These are phyloP conservation scores for Fusarium sp. DNA, from an alignment of 2,329 filamentous ascomycete species.

Conservation along the genomic window DNA sequence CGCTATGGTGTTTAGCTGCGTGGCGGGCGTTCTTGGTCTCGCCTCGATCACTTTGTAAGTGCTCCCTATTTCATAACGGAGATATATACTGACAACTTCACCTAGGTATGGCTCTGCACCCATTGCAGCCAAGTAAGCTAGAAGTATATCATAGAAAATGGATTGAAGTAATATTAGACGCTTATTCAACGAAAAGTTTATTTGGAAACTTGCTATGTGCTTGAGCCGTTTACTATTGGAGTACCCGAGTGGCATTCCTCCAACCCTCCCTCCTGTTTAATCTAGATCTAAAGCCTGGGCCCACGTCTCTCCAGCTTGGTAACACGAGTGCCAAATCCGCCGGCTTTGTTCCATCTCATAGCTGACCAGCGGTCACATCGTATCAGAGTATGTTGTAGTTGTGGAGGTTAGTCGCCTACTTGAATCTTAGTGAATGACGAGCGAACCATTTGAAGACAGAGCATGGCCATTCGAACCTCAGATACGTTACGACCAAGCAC, in stretches of 20 bases:
- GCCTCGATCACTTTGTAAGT: background rate
- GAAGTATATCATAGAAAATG: no score
- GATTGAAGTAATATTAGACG: fast-evolving
- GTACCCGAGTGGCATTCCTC: background rate
- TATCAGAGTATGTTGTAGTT: background rate
- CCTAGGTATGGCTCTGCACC: background rate
- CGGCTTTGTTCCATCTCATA: no score
- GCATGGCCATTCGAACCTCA: background rate
- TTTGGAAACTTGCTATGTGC: fast-evolving
- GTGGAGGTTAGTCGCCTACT: background rate
- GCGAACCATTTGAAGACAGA: fast-evolving
- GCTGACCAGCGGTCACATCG: no score
- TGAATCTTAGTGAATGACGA: background rate
- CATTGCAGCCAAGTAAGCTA: background rate
- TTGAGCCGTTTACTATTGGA: background rate
- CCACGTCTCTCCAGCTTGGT: no score
- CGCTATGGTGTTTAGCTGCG: background rate
- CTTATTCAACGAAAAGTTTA: fast-evolving
- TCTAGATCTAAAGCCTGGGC: no score
- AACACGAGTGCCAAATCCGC: no score
- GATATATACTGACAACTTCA: fast-evolving
- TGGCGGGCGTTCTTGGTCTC: fast-evolving
- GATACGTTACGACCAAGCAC: fast-evolving
- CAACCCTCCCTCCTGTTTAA: background rate
- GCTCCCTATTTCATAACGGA: fast-evolving